Percentiles rank a stretch among this genome's conserved stretches.
phyloP scores from a whole-genome alignment of 805 yeast genomes.

The Ogataea thermomethanolica region DNA sequence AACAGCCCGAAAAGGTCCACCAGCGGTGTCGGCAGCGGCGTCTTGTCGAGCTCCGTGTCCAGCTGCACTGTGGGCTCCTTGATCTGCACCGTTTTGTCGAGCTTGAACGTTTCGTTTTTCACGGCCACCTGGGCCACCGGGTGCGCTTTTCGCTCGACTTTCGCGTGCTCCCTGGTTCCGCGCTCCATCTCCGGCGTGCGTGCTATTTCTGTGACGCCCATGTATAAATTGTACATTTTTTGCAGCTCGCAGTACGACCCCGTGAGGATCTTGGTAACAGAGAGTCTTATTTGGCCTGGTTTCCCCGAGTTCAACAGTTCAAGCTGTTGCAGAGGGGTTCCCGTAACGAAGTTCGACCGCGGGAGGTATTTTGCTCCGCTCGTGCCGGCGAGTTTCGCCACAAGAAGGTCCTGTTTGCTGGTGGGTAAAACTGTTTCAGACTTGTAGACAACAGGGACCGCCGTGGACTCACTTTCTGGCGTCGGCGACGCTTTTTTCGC shows the following conservation, averaged over 20 bases:
- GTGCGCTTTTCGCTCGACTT: slow-evolving; percentile 48
- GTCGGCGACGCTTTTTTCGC: too few relatives aligned
- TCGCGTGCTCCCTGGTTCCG: slow-evolving; percentile 48
- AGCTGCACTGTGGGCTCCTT: not conserved
- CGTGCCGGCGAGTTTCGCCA: slow-evolving; percentile 4
- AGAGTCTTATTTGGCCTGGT: slow-evolving; percentile 35
- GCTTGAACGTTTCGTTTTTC: not conserved
- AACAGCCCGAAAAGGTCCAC: not conserved
- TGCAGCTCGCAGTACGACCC: slow-evolving; percentile 69
- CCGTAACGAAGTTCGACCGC: slow-evolving; percentile 15
- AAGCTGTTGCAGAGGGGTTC: slow-evolving; percentile 22
- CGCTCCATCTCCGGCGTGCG: slow-evolving; percentile 38
- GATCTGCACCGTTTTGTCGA: slow-evolving; percentile 11
- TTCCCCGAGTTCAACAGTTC: slow-evolving; percentile 1
- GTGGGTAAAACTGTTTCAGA: not conserved
- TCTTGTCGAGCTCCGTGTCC: not conserved
- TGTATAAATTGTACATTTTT: slow-evolving; percentile 48
- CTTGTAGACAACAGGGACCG: not conserved
- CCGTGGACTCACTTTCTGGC: not conserved
- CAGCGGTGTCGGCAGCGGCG: not conserved
- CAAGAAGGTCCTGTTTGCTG: slow-evolving; percentile 7
- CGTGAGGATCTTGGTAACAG: slow-evolving; percentile 59
- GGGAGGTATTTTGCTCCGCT: slow-evolving; percentile 13
- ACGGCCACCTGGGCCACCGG: slow-evolving; percentile 23
- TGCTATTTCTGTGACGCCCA: slow-evolving; percentile 29